A percentile compares a stretch with the other conserved stretches of the same genome.
Evolutionary conservation across 2,329 filamentous ascomycete species (phyloP).

Genomic region (Graphilbum sp.): DNA sequence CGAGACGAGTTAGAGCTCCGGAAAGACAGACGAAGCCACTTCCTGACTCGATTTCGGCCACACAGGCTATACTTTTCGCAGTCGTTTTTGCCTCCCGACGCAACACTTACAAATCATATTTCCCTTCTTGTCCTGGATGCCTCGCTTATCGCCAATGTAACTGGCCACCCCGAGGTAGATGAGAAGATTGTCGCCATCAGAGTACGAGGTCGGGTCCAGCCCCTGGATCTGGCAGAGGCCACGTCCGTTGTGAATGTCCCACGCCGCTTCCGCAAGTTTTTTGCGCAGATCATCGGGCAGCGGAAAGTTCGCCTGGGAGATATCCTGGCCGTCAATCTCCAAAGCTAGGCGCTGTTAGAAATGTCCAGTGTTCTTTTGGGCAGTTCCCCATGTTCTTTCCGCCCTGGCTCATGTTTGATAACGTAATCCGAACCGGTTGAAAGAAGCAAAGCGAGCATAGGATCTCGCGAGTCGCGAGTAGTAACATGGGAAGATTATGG

Average conservation of each 20-base stretch:
- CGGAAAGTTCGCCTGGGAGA: slow-evolving; percentile 21
- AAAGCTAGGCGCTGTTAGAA: slow-evolving; percentile 2
- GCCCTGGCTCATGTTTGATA: no score
- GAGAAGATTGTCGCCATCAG: slow-evolving; percentile 34
- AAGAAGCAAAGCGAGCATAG: no score
- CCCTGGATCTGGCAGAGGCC: slow-evolving; percentile 41
- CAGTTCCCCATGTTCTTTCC: no score
- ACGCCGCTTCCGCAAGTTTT: slow-evolving; percentile 18
- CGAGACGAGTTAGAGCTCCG: background rate
- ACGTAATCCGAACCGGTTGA: no score
- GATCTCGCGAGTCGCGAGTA: no score
- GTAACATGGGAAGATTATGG: no score
- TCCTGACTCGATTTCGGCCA: no score
- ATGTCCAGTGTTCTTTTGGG: no score
- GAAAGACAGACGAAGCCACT: no score
- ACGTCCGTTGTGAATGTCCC: slow-evolving; percentile 21
- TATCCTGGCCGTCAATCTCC: slow-evolving; percentile 20
- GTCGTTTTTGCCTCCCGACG: no score
- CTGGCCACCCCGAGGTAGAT: slow-evolving; percentile 40
- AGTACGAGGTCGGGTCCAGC: slow-evolving; percentile 28
- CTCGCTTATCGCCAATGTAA: slow-evolving; percentile 37
- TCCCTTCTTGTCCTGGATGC: slow-evolving; percentile 30
- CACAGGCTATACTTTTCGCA: no score
- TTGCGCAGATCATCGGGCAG: slow-evolving; percentile 19
- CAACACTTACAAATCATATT: slow-evolving; percentile 26